Conservation (phyloP, 1,284 basidiomycete species). For the Ceratobasidium sp. region DNA sequence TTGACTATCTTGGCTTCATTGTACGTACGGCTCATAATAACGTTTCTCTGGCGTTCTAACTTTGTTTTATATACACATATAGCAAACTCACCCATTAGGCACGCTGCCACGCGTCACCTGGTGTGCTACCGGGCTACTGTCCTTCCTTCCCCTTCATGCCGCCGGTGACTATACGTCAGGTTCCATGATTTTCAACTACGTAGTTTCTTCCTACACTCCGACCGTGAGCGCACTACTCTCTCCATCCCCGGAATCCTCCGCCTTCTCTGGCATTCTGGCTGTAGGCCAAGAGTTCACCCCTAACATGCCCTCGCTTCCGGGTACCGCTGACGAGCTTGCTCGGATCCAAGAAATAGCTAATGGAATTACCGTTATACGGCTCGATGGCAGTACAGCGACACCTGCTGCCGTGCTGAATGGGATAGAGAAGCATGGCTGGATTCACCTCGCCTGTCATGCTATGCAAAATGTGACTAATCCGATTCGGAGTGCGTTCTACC, state of each 20-base stretch:
- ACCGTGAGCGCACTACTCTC: background rate
- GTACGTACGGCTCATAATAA: background rate
- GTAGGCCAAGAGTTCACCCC: background rate
- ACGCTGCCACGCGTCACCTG: constrained; percentile 27
- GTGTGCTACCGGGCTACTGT: background rate
- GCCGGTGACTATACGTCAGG: background rate
- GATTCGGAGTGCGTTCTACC: background rate
- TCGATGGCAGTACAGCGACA: background rate
- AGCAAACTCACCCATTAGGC: too few relatives aligned
- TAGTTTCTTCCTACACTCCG: constrained; percentile 16
- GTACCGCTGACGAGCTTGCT: background rate
- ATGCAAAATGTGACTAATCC: constrained; percentile 1
- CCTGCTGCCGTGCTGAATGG: background rate
- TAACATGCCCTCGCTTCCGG: background rate
- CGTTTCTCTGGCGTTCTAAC: too few relatives aligned
- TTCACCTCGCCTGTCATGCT: constrained; percentile 25
- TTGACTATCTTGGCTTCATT: constrained; percentile 3
- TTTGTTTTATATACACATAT: background rate
- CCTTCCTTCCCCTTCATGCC: constrained; percentile 9
- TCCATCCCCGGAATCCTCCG: background rate
- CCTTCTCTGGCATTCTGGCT: background rate
- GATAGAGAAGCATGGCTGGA: background rate
- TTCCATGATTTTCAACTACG: background rate
- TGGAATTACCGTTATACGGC: background rate
- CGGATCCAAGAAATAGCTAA: background rate